Base-by-base conservation (phyloP, 176 grass and related monocot genomes). In the Thalia dealbata region DNA sequence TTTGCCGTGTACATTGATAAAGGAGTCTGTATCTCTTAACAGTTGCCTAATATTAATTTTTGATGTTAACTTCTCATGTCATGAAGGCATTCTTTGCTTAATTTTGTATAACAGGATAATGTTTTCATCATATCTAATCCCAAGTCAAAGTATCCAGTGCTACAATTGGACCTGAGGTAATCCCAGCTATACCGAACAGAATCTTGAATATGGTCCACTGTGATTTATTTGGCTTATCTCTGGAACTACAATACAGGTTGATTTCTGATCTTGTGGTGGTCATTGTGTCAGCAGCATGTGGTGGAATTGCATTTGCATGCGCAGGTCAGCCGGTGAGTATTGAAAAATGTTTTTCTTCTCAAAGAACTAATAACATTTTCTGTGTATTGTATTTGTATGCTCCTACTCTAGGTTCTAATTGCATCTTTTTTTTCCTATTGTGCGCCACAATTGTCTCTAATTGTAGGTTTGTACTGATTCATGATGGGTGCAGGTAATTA, bases 261-360 rank as follows among this genome's bases (percentile, higher is more conserved):
- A 95, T 99, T 87, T 99, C 95, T 79, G 95, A 99, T 77, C 95
- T 99, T 81, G 95, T 99, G 50, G 95, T 99, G 52, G 95, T 95
- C 67, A 99, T 99, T 56, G 95, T 99, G 10, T 99, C 90, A 14
- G 95, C 95, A 65, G 83, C 95, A 75, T 91, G 83, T 75, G 90
- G 90, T 80, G 95, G 95, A 61, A 99, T 99, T 56, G 85, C 95
- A 77, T 99, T 99, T 87, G 95, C 95, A 76, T 99, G 95, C 81
- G 83, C 87, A 85, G 95, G 95, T 62, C 95, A 99, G 79, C 95
- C 95, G 10, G 90, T 99, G 65, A 68, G 65, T 22, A 43, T 22
- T 43, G 11, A 10, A 68, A 68, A 44, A 45, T 23, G 7, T 12
- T 24, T 14, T 67, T 68, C 2, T 43, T 68, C 11, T 63, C 11